These are phyloP conservation scores for Tetrapyrgos nigripes DNA, from an alignment of 1,284 basidiomycete species.

Conservation along the genomic window DNA sequence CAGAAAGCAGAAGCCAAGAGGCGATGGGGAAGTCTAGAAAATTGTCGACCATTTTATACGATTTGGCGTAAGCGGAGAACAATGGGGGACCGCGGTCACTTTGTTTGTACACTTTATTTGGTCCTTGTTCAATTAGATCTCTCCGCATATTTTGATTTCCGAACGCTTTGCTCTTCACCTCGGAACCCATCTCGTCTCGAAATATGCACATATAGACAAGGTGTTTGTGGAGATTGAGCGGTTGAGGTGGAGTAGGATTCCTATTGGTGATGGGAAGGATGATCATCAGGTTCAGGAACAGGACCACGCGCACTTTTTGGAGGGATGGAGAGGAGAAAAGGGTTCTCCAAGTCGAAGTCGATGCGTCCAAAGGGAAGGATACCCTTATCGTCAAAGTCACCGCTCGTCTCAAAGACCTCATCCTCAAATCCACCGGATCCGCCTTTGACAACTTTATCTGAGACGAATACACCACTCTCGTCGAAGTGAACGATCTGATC, in stretches of 20 bases:
- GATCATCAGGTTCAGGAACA: conserved; percentile 43
- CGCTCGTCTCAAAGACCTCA: conserved; percentile 78
- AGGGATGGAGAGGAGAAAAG: conserved; percentile 93
- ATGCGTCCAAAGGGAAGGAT: conserved; percentile 64
- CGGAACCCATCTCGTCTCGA: conserved; percentile 83
- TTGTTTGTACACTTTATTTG: too few relatives aligned
- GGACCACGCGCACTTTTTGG: conserved; percentile 83
- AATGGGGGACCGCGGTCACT: too few relatives aligned
- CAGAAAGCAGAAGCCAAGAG: too few relatives aligned
- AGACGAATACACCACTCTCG: conserved; percentile 90
- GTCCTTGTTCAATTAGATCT: too few relatives aligned
- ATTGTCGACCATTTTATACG: too few relatives aligned
- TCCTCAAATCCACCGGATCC: conserved; percentile 91
- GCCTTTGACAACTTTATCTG: conserved; percentile 84
- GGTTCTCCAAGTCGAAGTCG: conserved; percentile 72
- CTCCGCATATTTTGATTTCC: conserved; percentile 82
- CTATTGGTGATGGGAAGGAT: conserved; percentile 48
- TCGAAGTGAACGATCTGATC: conserved; percentile 84
- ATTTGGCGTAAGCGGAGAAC: too few relatives aligned
- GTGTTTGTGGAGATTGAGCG: conserved; percentile 81
- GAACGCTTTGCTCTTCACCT: conserved; percentile 91
- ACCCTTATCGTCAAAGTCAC: conserved; percentile 66
- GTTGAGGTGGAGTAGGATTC: conserved; percentile 88
- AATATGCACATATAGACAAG: conserved; percentile 83
- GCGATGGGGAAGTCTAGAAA: too few relatives aligned